A percentile compares a stretch with the other conserved stretches of the same genome.
Conservation (phyloP, 2,329 filamentous ascomycete genomes). For the Tolypocladium ovalisporum region DNA sequence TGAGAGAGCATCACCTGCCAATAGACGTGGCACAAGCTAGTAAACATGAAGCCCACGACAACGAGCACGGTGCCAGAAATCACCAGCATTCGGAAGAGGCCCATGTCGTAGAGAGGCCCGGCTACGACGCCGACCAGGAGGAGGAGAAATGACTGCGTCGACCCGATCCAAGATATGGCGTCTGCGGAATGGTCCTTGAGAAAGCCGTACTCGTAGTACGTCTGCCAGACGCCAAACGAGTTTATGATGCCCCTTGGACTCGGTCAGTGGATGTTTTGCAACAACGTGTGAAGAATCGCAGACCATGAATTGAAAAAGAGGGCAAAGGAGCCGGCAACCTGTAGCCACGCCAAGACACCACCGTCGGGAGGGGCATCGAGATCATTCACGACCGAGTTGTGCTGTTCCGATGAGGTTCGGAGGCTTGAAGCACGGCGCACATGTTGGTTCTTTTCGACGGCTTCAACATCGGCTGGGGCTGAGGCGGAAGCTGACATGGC, state of each 20-base stretch:
- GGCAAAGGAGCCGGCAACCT: not conserved
- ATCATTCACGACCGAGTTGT: not conserved
- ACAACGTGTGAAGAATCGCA: not conserved
- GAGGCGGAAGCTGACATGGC: not conserved
- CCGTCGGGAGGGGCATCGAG: not conserved
- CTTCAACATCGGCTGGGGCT: not conserved
- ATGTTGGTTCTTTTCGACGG: not conserved
- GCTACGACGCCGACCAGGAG: conserved; percentile 22
- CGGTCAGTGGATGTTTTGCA: not conserved
- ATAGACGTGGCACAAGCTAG: conserved; percentile 23
- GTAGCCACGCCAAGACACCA: not conserved
- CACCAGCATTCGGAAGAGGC: conserved; percentile 21
- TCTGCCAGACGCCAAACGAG: conserved; percentile 25
- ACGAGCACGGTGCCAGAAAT: conserved; percentile 20
- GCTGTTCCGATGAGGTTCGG: not conserved
- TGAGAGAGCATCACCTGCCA: conserved; percentile 31
- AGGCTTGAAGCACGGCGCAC: no score
- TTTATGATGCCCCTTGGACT: conserved; percentile 18
- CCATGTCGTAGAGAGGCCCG: conserved; percentile 28
- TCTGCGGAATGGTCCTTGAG: conserved; percentile 14
- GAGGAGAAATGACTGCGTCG: conserved; percentile 25
- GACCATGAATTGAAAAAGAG: not conserved
- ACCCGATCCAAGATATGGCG: conserved; percentile 25
- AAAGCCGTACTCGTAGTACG: conserved; percentile 18
- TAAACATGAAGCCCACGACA: conserved; percentile 27